These are phyloP conservation scores for Phytophthora uliginosa DNA, from an alignment of 352 stramenopile genomes.

Conservation along the genomic window DNA sequence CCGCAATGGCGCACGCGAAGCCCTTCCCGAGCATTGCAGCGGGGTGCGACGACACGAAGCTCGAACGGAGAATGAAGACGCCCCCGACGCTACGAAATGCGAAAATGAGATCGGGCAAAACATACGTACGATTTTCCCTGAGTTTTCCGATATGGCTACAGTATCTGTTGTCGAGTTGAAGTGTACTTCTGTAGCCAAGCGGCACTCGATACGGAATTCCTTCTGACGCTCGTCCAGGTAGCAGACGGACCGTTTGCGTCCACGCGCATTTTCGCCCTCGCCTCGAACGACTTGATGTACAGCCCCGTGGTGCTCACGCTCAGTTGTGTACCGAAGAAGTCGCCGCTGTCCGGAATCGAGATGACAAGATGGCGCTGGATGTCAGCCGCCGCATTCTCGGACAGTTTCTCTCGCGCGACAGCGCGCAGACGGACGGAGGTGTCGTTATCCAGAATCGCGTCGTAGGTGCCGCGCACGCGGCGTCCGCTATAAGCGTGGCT, in stretches of 20 bases:
- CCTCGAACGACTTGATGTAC: slow-evolving; percentile 28
- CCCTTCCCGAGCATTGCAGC: slow-evolving; percentile 14
- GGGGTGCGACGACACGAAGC: not conserved
- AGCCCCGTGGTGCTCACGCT: slow-evolving; percentile 24
- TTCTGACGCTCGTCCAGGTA: slow-evolving; percentile 37
- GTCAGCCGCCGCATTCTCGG: slow-evolving; percentile 11
- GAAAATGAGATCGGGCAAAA: slow-evolving; percentile 6
- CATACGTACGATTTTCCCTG: slow-evolving; percentile 35
- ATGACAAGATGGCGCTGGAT: slow-evolving; percentile 38
- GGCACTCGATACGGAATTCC: slow-evolving; percentile 50
- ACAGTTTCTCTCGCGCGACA: slow-evolving; percentile 24
- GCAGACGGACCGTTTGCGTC: slow-evolving; percentile 25
- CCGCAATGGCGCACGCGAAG: slow-evolving; percentile 12
- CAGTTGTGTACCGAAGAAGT: slow-evolving; percentile 40
- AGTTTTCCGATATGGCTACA: slow-evolving; percentile 39
- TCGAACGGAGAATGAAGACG: slow-evolving; percentile 10
- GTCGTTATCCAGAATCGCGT: slow-evolving; percentile 44
- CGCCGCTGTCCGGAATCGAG: slow-evolving; percentile 13
- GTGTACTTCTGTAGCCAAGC: slow-evolving; percentile 23
- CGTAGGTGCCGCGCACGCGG: slow-evolving; percentile 37
- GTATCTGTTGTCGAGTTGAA: slow-evolving; percentile 34
- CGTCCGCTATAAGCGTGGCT: slow-evolving; percentile 16
- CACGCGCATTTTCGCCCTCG: slow-evolving; percentile 34
- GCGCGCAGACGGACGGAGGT: slow-evolving; percentile 46
- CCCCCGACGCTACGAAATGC: slow-evolving; percentile 15